Evolutionary conservation across 208 protist species (phyloP), one percentile per base, ranked within the genome.

Genomic region (Leptomonas pyrrhocoris): DNA sequence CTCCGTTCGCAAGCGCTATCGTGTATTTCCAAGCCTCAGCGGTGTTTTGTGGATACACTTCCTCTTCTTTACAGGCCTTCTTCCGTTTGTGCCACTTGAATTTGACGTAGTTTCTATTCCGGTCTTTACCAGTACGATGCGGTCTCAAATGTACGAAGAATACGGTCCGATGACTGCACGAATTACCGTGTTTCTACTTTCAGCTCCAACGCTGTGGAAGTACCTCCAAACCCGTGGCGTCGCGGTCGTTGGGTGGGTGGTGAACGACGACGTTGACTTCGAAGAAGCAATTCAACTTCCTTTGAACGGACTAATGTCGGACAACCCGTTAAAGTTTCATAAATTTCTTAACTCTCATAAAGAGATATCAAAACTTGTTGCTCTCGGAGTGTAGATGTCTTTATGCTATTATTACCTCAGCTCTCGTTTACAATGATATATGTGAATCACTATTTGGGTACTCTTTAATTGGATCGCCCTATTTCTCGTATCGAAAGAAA

Each of bases 31-130:
- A 3, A 78, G 78, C 13, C 68, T 74, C 5, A 31, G 57, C 5
- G 79, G 90, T n/a, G 82, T 84, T 56, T 61, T 81, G 21, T 66
- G 60, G 46, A 84, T 84, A 5, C 73, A 90, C 42, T 30, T 93
- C 40, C 73, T 81, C 18, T 93, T 83, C 77, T 89, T 86, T 68
- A 68, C 81, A 0, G 86, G 90, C 18, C 40, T 95, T 21, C 69
- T 95, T 28, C 86, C 90, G 7, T 83, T 88, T 50, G 60, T 87
- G 9, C 54, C 63, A 13, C 40, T 91, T 23, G 62, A 74, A 36
- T 89, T 85, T 63, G 90, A 95, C 60, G 81, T 93, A 11, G 84
- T 95, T 58, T 93, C 87, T 13, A 92, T 92, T 68, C 87, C 90
- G 18, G 42, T 93, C 34, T 83, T 83, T 58, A 91, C 86, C 1